phyloP scores from a whole-genome alignment of 2,329 filamentous ascomycete species.

The Allantophomopsis cytisporea region DNA sequence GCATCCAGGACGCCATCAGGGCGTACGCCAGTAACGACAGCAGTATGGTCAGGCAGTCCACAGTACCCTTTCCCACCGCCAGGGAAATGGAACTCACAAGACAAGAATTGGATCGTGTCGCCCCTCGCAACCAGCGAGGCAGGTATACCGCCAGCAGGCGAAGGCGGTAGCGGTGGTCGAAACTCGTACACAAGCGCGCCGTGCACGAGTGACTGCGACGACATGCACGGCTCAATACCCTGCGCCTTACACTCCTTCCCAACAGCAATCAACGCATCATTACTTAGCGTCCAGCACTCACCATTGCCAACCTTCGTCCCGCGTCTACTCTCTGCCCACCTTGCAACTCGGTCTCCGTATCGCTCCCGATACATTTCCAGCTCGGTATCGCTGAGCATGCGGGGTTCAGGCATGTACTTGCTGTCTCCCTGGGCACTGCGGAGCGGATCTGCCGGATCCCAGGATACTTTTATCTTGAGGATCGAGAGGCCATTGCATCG shows the following conservation, averaged over 20 bases:
- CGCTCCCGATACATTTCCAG: slow-evolving; percentile 7
- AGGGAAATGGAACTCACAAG: slow-evolving; percentile 13
- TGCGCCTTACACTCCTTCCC: slow-evolving; percentile 7
- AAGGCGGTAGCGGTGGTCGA: slow-evolving; percentile 9
- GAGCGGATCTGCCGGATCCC: slow-evolving; percentile 18
- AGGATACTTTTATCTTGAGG: slow-evolving; percentile 15
- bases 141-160: slow-evolving; percentile 9
- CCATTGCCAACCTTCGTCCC: slow-evolving; percentile 21
- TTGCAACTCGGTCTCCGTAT: slow-evolving; percentile 17
- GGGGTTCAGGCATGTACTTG: slow-evolving; percentile 17
- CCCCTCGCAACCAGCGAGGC: slow-evolving; percentile 16
- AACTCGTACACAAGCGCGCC: slow-evolving; percentile 18
- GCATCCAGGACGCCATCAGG: slow-evolving; percentile 14
- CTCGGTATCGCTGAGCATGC: slow-evolving; percentile 8
- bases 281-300: slow-evolving; percentile 23
- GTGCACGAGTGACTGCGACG: slow-evolving; percentile 17
- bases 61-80: slow-evolving; percentile 14
- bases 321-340: slow-evolving; percentile 16
- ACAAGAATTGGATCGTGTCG: slow-evolving; percentile 21
- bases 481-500: slow-evolving; percentile 11
- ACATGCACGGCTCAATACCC: slow-evolving; percentile 17
- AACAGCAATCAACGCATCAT: slow-evolving; percentile 15
- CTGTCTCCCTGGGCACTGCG: slow-evolving; percentile 18
- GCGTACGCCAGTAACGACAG: slow-evolving; percentile 16
- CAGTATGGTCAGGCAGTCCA: slow-evolving; percentile 20